Evolutionary conservation across 352 stramenopile species (phyloP).

Genomic region (Globisporangium barbulae): DNA sequence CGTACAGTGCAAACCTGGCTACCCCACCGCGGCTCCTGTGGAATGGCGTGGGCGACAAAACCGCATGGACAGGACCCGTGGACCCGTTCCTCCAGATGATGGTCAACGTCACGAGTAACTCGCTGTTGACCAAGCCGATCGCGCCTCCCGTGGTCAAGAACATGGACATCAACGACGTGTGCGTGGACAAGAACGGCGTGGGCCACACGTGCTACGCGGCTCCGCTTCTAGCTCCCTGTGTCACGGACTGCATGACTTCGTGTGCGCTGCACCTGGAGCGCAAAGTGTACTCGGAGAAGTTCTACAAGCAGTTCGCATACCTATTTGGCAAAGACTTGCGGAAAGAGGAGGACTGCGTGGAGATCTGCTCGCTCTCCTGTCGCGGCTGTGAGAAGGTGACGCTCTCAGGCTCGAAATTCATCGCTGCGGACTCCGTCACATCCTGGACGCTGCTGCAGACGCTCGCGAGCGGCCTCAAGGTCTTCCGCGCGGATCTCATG

Average conservation of each 20-base stretch:
- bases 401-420: slow-evolving; percentile 42
- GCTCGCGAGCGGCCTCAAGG: slow-evolving; percentile 21
- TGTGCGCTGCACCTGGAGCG: slow-evolving; percentile 43
- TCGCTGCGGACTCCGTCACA: slow-evolving; percentile 26
- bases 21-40: slow-evolving; percentile 47
- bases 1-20: slow-evolving; percentile 35
- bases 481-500: slow-evolving; percentile 52
- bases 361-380: slow-evolving; percentile 53
- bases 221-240: slow-evolving; percentile 37
- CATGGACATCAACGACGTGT: slow-evolving; percentile 43
- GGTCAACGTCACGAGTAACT: slow-evolving; percentile 43
- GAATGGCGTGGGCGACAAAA: slow-evolving; percentile 56
- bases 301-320: slow-evolving; percentile 52
- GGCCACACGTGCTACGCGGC: slow-evolving; percentile 66
- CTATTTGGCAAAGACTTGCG: slow-evolving; percentile 68
- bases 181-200: slow-evolving; percentile 52
- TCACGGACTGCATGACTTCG: slow-evolving; percentile 54
- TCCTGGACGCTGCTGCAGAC: slow-evolving; percentile 46
- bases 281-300: slow-evolving; percentile 35
- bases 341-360: slow-evolving; percentile 72
- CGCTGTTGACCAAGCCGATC: slow-evolving; percentile 25
- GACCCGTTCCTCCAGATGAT: slow-evolving; percentile 62
- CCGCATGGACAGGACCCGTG: slow-evolving; percentile 40
- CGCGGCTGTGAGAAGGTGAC: slow-evolving; percentile 61
- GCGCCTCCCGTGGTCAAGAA: slow-evolving; percentile 14